Percentiles rank a stretch among this genome's conserved stretches.
phyloP scores from a whole-genome alignment of 163 green algal species.

The Scenedesmus sp. region DNA sequence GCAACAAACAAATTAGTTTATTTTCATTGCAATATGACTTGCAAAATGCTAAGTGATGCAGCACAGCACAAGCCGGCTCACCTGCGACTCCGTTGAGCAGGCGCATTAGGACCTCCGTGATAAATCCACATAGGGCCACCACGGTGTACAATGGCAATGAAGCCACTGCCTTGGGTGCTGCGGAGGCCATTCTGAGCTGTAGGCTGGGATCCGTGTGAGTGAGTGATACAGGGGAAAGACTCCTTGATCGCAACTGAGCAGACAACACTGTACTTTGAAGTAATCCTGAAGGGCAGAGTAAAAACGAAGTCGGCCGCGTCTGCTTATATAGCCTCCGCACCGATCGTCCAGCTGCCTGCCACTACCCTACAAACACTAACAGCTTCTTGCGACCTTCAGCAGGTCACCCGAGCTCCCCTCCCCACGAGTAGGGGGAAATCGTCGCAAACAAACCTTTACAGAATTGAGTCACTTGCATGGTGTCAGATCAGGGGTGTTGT shows the following conservation, averaged over 20 bases:
- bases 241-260: neutral
- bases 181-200: conserved; percentile 23
- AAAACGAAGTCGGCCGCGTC: too few relatives aligned
- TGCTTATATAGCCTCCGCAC: neutral
- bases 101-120: conserved; percentile 15
- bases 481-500: too few relatives aligned
- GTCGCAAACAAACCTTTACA: too few relatives aligned
- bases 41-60: neutral
- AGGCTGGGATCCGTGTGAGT: conserved; percentile 1
- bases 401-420: neutral
- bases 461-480: too few relatives aligned
- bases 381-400: neutral
- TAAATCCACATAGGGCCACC: conserved; percentile 14
- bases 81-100: conserved; percentile 29
- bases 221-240: neutral
- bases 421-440: too few relatives aligned
- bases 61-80: neutral
- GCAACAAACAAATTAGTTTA: too few relatives aligned
- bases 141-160: conserved; percentile 41
- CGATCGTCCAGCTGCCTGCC: neutral
- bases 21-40: too few relatives aligned
- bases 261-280: neutral
- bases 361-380: neutral
- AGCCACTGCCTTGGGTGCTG: conserved; percentile 7
- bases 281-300: too few relatives aligned